phyloP scores from a whole-genome alignment of 306 rosid genomes.

The Acacia acuminata region DNA sequence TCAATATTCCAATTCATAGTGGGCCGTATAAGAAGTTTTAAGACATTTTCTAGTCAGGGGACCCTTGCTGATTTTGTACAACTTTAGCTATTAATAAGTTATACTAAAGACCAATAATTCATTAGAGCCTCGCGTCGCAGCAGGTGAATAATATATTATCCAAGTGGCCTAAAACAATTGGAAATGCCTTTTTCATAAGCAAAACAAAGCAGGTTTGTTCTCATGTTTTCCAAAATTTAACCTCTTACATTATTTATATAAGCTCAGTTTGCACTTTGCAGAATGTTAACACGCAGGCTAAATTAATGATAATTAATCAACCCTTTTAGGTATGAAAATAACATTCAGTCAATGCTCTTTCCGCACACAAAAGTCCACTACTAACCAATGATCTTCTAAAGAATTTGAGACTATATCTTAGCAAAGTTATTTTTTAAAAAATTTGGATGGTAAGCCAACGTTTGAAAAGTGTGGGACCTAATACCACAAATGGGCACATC shows the following conservation, averaged over 20 bases:
- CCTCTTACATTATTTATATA: neutral
- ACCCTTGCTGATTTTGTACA: conserved; percentile 4
- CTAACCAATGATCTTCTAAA: conserved; percentile 3
- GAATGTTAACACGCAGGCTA: neutral
- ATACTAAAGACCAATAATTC: neutral
- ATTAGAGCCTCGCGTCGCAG: conserved; percentile 6
- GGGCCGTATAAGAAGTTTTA: neutral
- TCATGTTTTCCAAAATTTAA: neutral
- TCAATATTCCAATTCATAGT: neutral
- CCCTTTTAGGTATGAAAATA: conserved; percentile 8
- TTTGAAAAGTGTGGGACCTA: too few species aligned
- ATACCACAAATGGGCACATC: too few species aligned
- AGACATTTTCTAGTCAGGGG: neutral
- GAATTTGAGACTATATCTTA: neutral
- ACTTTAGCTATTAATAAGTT: neutral
- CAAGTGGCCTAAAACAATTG: conserved; percentile 14
- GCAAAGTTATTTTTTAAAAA: too few species aligned
- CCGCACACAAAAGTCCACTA: neutral
- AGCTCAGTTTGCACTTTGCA: neutral
- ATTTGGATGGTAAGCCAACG: too few species aligned
- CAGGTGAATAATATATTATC: neutral
- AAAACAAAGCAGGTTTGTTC: neutral
- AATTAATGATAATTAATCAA: neutral
- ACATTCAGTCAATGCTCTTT: conserved; percentile 13
- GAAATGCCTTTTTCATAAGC: neutral